Conservation (phyloP, 1,284 basidiomycete species). For the Anthracocystis walkeri region DNA sequence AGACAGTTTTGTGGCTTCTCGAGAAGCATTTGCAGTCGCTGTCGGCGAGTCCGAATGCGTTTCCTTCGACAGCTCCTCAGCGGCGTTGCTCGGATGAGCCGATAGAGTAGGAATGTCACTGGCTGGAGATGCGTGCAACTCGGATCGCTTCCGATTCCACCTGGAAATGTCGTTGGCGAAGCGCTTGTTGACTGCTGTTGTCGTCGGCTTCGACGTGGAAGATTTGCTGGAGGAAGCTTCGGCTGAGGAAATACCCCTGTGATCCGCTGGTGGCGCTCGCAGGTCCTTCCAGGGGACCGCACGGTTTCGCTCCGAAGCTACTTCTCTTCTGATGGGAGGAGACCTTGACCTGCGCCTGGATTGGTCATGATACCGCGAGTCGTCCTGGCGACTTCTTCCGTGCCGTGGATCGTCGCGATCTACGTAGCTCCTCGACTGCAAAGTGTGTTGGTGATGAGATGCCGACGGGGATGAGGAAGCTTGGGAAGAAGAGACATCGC, state of each 20-base stretch:
- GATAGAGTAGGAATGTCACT: not conserved
- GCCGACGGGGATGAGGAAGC: not conserved
- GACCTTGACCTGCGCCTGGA: conserved; percentile 25
- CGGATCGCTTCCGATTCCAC: conserved; percentile 49
- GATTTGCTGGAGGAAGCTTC: conserved; percentile 3
- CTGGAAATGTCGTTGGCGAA: conserved; percentile 36
- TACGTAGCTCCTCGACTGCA: conserved; percentile 5
- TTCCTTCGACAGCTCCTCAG: not conserved
- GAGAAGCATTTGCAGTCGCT: not conserved
- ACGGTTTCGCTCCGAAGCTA: not conserved
- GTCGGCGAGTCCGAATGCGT: not conserved
- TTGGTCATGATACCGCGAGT: not conserved
- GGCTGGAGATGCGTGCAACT: conserved; percentile 18
- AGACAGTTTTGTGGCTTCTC: conserved; percentile 11
- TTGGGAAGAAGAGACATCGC: conserved; percentile 5
- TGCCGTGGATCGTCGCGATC: conserved; percentile 27
- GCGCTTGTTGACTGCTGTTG: conserved; percentile 30
- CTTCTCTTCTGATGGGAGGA: not conserved
- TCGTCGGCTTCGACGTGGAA: not conserved
- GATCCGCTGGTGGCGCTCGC: conserved; percentile 8
- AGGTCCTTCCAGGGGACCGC: conserved; percentile 19
- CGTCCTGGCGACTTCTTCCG: not conserved
- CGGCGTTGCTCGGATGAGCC: conserved; percentile 2
- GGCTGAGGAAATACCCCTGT: not conserved
- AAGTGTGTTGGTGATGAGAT: not conserved